These are phyloP conservation scores for Xylaria sp. DNA, from an alignment of 495 filamentous ascomycete genomes.

Conservation along the genomic window DNA sequence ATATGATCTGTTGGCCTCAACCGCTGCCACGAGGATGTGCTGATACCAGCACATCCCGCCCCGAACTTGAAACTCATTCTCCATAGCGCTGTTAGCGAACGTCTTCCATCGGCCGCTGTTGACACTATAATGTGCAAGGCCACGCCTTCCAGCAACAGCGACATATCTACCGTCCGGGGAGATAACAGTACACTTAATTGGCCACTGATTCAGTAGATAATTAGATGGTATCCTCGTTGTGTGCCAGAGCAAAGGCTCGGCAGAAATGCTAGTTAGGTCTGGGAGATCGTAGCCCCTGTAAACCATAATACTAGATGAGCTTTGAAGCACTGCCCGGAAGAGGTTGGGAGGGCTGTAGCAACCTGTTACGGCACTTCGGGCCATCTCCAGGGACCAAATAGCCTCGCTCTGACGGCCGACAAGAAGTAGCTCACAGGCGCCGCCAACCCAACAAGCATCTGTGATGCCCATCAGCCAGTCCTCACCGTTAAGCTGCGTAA, in stretches of 20 bases:
- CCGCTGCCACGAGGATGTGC: conserved; percentile 92
- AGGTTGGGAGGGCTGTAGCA: conserved; percentile 92
- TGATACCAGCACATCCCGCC: conserved; percentile 99
- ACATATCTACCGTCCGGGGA: conserved; percentile 94
- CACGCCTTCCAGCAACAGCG: conserved; percentile 89
- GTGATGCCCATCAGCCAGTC: conserved; percentile 78
- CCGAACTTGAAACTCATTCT: conserved; percentile 88
- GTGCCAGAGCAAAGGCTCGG: conserved; percentile 93
- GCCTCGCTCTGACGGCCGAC: conserved; percentile 71
- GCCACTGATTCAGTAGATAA: conserved; percentile 91
- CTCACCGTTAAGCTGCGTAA: conserved; percentile 73
- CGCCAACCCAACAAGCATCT: conserved; percentile 83
- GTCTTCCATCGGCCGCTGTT: conserved; percentile 95
- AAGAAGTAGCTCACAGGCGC: conserved; percentile 84
- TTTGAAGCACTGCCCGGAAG: conserved; percentile 85
- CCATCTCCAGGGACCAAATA: conserved; percentile 89
- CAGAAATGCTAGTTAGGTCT: conserved; percentile 87
- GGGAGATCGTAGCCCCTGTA: conserved; percentile 93
- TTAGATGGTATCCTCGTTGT: conserved; percentile 82
- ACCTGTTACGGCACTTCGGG: conserved; percentile 85
- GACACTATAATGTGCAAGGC: conserved; percentile 94
- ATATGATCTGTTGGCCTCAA: conserved; percentile 82
- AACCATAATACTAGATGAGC: conserved; percentile 81
- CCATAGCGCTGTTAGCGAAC: conserved; percentile 79
- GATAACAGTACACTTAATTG: conserved; percentile 82